Base-by-base conservation (phyloP, 768 basidiomycete genomes). In the Xerocomellus amylosporus region DNA sequence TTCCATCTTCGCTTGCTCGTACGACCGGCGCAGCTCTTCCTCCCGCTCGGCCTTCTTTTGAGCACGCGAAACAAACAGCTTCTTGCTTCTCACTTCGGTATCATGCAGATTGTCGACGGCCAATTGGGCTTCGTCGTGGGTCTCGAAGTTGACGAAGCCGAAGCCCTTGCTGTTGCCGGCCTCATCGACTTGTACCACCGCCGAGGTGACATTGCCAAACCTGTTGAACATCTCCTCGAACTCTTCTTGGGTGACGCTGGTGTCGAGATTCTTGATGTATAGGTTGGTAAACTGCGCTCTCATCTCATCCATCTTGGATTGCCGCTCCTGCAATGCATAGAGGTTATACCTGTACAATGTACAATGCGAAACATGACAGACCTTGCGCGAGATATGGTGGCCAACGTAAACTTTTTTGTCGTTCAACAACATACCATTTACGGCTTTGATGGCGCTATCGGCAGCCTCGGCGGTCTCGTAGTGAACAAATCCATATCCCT, bases 381-480 rank as follows among this genome's bases (percentile, higher is more conserved):
- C 89, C 87, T 96, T 97, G 81, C 92, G 91, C 57, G 93, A 92
- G 70, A 98, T 90, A 75, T 99, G 96, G 68, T 93, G 83, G 51
- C 97, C 97, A 61, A 99, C 97, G 65, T 87, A 99, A 62, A 99
- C 97, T 79, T 98, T 98, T 78, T 97, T 98, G 80, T 99, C 97
- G 75, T 98, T 98, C 71, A 99, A 79, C 62, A 99, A 74, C 97
- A 99, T 99, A 61, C 96, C 94, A 71, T 99, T 97, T 70, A 98
- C 97, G 51, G 93, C 89, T 75, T 97, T 95, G 82, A 99, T 98
- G 61, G 97, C 97, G 47, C 82, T 85, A 14, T 95, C 91, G 55
- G 95, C 94, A 19, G 96, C 90, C 74, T 98, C 97, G 46, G 89
- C 90, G 53, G 94, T 97, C 77, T 98, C 94, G 74, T 98, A 99